Base-by-base conservation (phyloP, 441 rosid species). In the Macaranga tanarius region DNA sequence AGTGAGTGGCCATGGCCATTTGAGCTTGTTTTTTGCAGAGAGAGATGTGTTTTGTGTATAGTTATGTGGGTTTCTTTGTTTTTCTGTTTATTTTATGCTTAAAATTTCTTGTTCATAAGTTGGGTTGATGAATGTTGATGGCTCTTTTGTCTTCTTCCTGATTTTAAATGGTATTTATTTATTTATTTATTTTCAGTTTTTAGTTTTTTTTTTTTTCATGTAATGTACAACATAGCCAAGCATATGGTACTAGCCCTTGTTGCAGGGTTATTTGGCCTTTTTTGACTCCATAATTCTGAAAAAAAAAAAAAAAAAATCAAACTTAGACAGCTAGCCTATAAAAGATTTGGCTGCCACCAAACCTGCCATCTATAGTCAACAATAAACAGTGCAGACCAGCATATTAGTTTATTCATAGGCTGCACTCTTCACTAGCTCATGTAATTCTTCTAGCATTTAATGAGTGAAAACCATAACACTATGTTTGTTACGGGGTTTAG, bases 1-100 rank as follows among this genome's bases (percentile, higher is more conserved):
- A 72, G 65, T 72, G 79, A 72, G 88, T 59, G 79, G 92, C 86
- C 89, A 83, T 86, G 12, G 86, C 82, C 83, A 52, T 73, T 19
- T 31, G 38, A 31, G 38, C 38, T 25, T 15, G 23, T 13, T 22
- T 25, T 20, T 77, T 17, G 59, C 62, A 34, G 67, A 52, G 40
- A 12, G 17, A 20, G 19, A 34, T 2, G 23, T 7, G 19, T 60
- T 19, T 2, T 19, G 17, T 38, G 63, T 0, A 50, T 8, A 7
- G 26, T 13, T 5, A 45, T 12, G 25, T 51, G 5, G 2, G 19
- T 0, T 52, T 51, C 17, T 45, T 19, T 38, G 45, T 2, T 31
- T 40, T 7, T 11, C 25, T 62, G 69, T 31, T 28, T 6, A 40
- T 69, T 69, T 69, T 56, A 23, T 56, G 62, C 62, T 40, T 42